A percentile compares a stretch with the other conserved stretches of the same genome.
phyloP scores from a whole-genome alignment of 129 eudicot genomes.

The Heracleum sosnowskyi region DNA sequence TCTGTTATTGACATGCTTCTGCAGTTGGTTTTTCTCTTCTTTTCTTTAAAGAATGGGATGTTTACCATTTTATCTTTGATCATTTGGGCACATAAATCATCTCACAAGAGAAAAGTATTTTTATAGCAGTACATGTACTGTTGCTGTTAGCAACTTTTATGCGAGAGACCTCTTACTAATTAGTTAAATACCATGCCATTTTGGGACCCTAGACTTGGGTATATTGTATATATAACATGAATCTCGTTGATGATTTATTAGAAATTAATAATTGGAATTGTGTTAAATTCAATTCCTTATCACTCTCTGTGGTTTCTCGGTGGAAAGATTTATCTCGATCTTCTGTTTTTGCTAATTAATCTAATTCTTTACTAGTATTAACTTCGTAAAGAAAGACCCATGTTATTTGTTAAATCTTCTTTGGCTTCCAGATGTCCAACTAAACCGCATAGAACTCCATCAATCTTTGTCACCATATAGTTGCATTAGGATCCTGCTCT shows the following conservation, averaged over 20 bases:
- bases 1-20: neutral
- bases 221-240: neutral
- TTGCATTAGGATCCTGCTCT: neutral
- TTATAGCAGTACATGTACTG: neutral
- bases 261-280: neutral
- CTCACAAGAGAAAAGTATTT: neutral
- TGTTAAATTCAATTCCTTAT: neutral
- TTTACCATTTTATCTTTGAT: neutral
- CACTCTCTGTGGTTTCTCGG: neutral
- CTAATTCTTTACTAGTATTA: neutral
- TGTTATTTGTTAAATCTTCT: neutral
- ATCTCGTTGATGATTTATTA: neutral
- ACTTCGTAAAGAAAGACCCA: neutral
- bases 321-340: neutral
- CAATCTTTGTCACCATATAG: neutral
- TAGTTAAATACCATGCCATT: neutral
- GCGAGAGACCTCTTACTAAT: neutral
- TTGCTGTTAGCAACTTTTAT: neutral
- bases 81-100: neutral
- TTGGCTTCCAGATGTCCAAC: neutral
- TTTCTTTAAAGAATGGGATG: neutral
- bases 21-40: neutral
- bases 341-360: neutral
- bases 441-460: neutral
- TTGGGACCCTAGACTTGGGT: neutral